Conservation (phyloP, 148 eudicot genomes). For the Gaultheria prostrata region DNA sequence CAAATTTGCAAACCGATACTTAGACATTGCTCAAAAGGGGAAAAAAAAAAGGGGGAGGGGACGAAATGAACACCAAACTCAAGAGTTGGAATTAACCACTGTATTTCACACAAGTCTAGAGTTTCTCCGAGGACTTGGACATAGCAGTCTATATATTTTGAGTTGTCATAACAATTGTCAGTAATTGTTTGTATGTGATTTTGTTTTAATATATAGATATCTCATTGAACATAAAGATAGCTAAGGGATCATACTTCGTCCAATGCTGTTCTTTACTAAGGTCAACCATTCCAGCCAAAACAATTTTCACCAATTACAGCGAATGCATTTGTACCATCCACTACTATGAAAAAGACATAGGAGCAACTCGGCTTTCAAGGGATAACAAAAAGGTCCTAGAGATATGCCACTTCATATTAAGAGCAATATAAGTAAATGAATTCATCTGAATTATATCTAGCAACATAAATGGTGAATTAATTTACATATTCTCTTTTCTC, state of each 20-base stretch:
- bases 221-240: not conserved
- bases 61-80: not conserved
- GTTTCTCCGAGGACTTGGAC: not conserved
- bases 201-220: not conserved
- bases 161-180: not conserved
- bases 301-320: not conserved
- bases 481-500: too few species aligned
- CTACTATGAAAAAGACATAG: not conserved
- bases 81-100: not conserved
- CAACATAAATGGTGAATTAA: too few species aligned
- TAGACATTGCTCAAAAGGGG: not conserved
- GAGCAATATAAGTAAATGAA: not conserved
- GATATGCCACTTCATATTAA: not conserved
- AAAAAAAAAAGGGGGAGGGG: not conserved
- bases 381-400: not conserved
- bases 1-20: conserved; percentile 1
- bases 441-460: too few species aligned
- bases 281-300: too few species aligned
- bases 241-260: not conserved
- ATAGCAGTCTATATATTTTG: not conserved
- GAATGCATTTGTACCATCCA: not conserved
- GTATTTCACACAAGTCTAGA: not conserved
- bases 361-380: not conserved
- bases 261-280: not conserved
- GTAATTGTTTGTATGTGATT: not conserved